Evolutionary conservation across 2,329 filamentous ascomycete species (phyloP), one percentile per base, ranked within the genome.

Genomic region (Coniella vitis): DNA sequence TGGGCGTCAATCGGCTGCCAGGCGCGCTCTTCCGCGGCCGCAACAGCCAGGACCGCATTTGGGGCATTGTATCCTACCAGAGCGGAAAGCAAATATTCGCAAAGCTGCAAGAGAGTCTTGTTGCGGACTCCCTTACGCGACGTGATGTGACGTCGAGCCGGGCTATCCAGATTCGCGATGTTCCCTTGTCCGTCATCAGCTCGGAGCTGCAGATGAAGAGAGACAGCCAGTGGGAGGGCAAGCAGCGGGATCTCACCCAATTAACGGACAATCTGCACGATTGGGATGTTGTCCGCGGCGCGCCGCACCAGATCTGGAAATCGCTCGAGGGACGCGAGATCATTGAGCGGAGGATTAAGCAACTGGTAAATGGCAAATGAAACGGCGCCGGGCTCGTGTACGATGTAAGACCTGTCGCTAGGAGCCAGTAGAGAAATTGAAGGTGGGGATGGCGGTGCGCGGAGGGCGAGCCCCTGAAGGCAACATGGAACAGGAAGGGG

Each of bases 41-140:
- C 36, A 85, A 77, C 1, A 82, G 87, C 34, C 81, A 86, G 62
- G 91, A 97, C 64, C 84, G 93, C 9, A 82, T 95, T 10, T 94
- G 86, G 66, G 93, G 93, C 12, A 77, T 81, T 38, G 81, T 83
- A 4, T 81, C 89, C 0, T 85, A 89, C 61, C 88, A 95, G 65
- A 76, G 75, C 20, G 87, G 87, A 53, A 94, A 90, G 64, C 84
- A 80, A 63, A 84, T 96, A 65, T 95, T 94, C 64, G 86, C 90
- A 4, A 87, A 90, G 67, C 74, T 98, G 48, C 93, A 98, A 67
- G 93, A 98, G 70, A 91, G 85, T 56, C 74, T 97, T 1, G 89
- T 96, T 29, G 90, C 90, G 0, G 79, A 83, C 56, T 88, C 87
- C 1, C 80, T 97, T 57, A 89, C 89, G 13, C 85, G 83, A 64